These are phyloP conservation scores for Curvularia eragrostidis DNA, from an alignment of 2,329 filamentous ascomycete species.

Conservation along the genomic window DNA sequence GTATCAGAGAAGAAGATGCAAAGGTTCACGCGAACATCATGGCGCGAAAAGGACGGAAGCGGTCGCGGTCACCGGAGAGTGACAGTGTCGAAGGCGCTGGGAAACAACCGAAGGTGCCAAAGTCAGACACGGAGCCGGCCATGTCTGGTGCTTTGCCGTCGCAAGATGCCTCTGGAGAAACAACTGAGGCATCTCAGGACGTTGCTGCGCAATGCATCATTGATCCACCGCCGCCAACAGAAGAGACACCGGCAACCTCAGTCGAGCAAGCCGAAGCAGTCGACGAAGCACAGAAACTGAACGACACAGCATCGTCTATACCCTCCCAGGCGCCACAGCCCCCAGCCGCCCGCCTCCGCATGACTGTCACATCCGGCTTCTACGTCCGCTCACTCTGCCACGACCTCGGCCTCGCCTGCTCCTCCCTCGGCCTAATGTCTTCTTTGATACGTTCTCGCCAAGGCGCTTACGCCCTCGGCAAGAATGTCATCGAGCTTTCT, in stretches of 20 bases:
- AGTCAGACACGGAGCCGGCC: slow-evolving; percentile 38
- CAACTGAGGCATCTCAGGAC: background rate
- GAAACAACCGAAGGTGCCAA: slow-evolving; percentile 33
- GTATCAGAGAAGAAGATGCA: slow-evolving; percentile 44
- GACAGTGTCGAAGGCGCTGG: slow-evolving; percentile 23
- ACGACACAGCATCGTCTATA: background rate
- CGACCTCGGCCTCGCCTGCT: slow-evolving; percentile 83
- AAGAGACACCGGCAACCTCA: slow-evolving; percentile 3
- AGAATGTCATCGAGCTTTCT: slow-evolving; percentile 77
- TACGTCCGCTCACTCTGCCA: slow-evolving; percentile 95
- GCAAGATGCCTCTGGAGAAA: slow-evolving; percentile 11
- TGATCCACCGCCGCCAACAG: background rate
- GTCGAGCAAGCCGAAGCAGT: slow-evolving; percentile 1
- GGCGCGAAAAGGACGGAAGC: slow-evolving; percentile 39
- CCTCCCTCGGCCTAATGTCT: slow-evolving; percentile 85
- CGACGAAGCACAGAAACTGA: background rate
- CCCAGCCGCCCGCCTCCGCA: slow-evolving; percentile 81
- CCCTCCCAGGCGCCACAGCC: slow-evolving; percentile 29
- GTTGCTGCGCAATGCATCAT: background rate
- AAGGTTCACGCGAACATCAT: slow-evolving; percentile 20
- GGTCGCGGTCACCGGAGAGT: slow-evolving; percentile 27
- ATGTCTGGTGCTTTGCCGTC: slow-evolving; percentile 44
- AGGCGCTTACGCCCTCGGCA: slow-evolving; percentile 75
- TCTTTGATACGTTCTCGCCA: slow-evolving; percentile 82
- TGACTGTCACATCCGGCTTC: slow-evolving; percentile 95